Evolutionary conservation across 805 yeast genomes (phyloP), one percentile per base, ranked within the genome.

Genomic region (Candida takata): DNA sequence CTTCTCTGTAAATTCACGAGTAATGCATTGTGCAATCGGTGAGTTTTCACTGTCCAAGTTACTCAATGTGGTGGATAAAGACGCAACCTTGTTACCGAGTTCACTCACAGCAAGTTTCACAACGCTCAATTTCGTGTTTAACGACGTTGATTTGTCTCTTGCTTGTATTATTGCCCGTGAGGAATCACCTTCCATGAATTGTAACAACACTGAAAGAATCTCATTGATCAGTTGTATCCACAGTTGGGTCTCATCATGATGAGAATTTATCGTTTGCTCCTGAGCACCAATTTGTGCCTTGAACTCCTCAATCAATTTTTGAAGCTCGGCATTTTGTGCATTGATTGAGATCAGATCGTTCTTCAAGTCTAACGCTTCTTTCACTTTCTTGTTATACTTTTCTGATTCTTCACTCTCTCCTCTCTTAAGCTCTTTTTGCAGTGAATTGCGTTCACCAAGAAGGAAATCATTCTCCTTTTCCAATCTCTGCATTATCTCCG

Each of bases 361-460:
- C 26, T 56, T 51, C 31, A 60, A 34, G 2, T 48, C 52, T 5
- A 47, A 23, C 6, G 54, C 28, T 35, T 60, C 55, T 19, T 51
- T 44, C 10, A 42, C 31, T 29, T 48, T 48, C 6, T 44, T 46
- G 18, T 36, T 43, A 14, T 41, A 44, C 19, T 41, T 45, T 8
- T 25, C 14, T n/a, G 26, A 26, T 13, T 31, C 35, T 29, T 36
- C 29, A n/a, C 20, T 15, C 12, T 29, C 27, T 3, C 21, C 16
- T 13, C 52, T 45, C 6, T 31, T 34, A 15, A 48, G 23, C 17
- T 42, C 46, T 7, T 36, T 37, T 16, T 49, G 51, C 10, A 54
- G 30, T 14, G 31, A 24, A 28, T 44, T 36, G 14, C 49, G 33
- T 27, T 51, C 47, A 34, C 25, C 36, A 12, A 43, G 14, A 6